Evolutionary conservation across 1,139 yeast genomes (phyloP).

Genomic region (Nakaseomyces nivariensis): DNA sequence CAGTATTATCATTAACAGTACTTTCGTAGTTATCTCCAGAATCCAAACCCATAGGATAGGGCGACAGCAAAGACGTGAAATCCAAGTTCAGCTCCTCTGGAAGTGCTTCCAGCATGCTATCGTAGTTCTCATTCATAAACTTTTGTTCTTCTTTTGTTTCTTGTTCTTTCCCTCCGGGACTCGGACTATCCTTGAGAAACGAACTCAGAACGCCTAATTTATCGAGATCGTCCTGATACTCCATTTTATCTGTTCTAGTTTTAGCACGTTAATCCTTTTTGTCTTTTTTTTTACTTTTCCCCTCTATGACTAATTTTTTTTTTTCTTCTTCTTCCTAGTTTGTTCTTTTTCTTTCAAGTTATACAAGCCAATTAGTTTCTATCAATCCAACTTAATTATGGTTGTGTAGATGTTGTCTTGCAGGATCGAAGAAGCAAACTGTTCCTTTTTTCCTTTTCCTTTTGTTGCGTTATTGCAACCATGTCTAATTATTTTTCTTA

Average conservation of each 20-base stretch:
- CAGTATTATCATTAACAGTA: background rate
- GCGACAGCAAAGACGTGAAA: constrained; percentile 4
- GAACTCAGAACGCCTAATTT: background rate
- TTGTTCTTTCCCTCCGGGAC: background rate
- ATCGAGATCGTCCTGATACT: constrained; percentile 2
- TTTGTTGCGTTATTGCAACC: too few relatives aligned
- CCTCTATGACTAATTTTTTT: background rate
- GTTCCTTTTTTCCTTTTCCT: too few relatives aligned
- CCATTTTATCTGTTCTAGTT: background rate
- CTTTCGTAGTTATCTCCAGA: background rate
- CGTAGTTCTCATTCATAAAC: constrained; percentile 16
- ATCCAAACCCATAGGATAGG: background rate
- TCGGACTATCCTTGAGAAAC: background rate
- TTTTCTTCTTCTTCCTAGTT: background rate
- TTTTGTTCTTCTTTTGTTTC: background rate
- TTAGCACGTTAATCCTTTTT: background rate
- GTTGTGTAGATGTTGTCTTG: too few relatives aligned
- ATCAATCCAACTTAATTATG: too few relatives aligned
- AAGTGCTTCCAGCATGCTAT: constrained; percentile 29
- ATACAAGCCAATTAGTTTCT: too few relatives aligned
- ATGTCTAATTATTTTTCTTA: too few relatives aligned
- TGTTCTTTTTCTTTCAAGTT: too few relatives aligned
- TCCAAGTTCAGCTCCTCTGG: constrained; percentile 25
- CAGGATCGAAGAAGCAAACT: too few relatives aligned
- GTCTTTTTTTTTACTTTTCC: background rate